Conservation (phyloP, 2,329 filamentous ascomycete genomes). For the Penicillium brevicompactum region DNA sequence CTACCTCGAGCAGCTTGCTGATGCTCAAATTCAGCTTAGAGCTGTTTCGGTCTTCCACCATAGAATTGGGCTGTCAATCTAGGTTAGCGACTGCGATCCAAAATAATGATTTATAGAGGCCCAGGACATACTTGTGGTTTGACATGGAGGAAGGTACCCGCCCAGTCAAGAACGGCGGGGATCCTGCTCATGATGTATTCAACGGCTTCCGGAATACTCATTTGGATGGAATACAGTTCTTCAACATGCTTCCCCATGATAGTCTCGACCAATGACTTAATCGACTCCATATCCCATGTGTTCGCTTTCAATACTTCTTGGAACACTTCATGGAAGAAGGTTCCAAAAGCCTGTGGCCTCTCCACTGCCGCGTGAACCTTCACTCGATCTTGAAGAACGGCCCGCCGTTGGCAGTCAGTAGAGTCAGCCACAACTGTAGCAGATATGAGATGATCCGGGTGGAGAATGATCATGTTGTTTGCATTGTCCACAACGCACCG, state of each 20-base stretch:
- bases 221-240: conserved; percentile 83
- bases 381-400: conserved; percentile 90
- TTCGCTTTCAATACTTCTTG: conserved; percentile 86
- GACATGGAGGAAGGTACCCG: conserved; percentile 73
- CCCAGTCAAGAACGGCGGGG: conserved; percentile 80
- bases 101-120: not conserved
- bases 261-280: conserved; percentile 66
- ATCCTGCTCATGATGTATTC: conserved; percentile 84
- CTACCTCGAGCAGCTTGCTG: conserved; percentile 91
- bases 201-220: conserved; percentile 70
- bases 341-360: conserved; percentile 84
- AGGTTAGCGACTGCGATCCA: conserved; percentile 21
- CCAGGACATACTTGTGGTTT: conserved; percentile 62
- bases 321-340: conserved; percentile 92
- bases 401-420: conserved; percentile 84
- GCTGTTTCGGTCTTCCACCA: conserved; percentile 78
- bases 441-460: conserved; percentile 93
- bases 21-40: conserved; percentile 79
- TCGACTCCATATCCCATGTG: conserved; percentile 71
- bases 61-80: conserved; percentile 59
- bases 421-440: conserved; percentile 96
- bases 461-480: conserved; percentile 84
- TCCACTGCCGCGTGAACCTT: conserved; percentile 84
- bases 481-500: conserved; percentile 81
- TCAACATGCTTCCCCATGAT: conserved; percentile 80